A percentile compares a stretch with the other conserved stretches of the same genome.
Conservation (phyloP, 805 yeast species). For the Metschnikowia kunwiensis region DNA sequence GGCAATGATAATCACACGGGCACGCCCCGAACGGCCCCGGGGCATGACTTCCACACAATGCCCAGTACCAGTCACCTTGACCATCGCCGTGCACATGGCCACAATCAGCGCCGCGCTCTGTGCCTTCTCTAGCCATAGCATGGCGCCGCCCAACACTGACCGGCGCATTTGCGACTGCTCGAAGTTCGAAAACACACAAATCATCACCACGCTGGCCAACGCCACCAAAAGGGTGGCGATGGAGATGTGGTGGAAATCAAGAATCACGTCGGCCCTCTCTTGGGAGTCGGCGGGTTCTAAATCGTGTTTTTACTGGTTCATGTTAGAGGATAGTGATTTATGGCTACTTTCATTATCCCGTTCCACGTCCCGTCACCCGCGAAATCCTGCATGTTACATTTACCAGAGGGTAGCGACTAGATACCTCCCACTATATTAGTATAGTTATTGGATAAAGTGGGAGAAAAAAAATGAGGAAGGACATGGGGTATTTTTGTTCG, state of each 20-base stretch:
- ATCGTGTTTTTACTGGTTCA: constrained; percentile 2
- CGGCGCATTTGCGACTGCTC: background rate
- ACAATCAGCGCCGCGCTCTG: background rate
- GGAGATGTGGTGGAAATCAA: constrained; percentile 2
- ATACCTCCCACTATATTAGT: too few species aligned
- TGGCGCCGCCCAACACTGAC: constrained; percentile 1
- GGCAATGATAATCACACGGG: constrained; percentile 1
- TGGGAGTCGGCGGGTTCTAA: too few species aligned
- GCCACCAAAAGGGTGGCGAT: constrained; percentile 2
- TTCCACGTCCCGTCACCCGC: too few species aligned
- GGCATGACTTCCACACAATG: constrained; percentile 1
- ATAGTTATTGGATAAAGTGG: too few species aligned
- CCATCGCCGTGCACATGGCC: background rate
- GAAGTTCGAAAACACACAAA: background rate
- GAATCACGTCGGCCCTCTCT: background rate
- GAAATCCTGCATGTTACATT: too few species aligned
- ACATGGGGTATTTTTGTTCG: too few species aligned
- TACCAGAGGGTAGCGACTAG: too few species aligned
- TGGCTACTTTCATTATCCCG: too few species aligned
- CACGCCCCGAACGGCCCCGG: background rate
- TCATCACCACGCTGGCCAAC: constrained; percentile 1
- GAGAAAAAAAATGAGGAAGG: too few species aligned
- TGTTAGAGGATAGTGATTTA: background rate
- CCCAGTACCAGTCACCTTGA: background rate
- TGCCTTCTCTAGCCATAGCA: background rate